These are phyloP conservation scores for Flaveria trinervia DNA, from an alignment of 129 eudicot species.

Conservation along the genomic window DNA sequence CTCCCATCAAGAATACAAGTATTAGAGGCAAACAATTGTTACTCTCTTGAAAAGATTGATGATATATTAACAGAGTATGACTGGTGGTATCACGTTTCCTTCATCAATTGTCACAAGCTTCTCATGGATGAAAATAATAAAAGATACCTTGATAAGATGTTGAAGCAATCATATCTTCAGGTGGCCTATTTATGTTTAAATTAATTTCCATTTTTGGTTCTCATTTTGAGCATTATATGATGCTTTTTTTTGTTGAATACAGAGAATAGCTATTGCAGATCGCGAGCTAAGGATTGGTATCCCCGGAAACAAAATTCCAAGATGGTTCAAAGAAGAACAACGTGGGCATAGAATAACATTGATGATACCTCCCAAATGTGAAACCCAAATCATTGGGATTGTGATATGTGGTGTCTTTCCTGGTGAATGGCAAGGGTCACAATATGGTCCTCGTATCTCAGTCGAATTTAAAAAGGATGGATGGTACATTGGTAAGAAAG, in stretches of 20 bases:
- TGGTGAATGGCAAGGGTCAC: too few relatives aligned
- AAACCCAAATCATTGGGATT: not conserved
- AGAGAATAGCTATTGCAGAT: conserved; percentile 5
- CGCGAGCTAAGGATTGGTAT: not conserved
- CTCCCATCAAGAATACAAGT: not conserved
- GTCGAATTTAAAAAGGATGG: not conserved
- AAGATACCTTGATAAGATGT: not conserved
- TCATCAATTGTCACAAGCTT: not conserved
- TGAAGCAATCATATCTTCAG: not conserved
- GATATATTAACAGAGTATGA: not conserved
- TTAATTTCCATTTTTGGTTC: too few relatives aligned
- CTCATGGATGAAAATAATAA: not conserved
- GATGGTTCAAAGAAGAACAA: conserved; percentile 12
- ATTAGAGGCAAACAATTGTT: not conserved
- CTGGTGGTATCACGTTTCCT: not conserved
- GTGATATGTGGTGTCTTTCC: not conserved
- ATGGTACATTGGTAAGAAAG: not conserved
- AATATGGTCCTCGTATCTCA: not conserved
- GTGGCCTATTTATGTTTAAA: not conserved
- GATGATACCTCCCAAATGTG: not conserved
- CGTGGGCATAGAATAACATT: not conserved
- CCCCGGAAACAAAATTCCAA: conserved; percentile 14
- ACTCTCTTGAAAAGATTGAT: not conserved
- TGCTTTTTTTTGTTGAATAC: not conserved
- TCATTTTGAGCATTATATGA: not conserved